Evolutionary conservation across 164 flowering plant genomes (phyloP), one percentile per base, ranked within the genome.

Genomic region (Hamamelis virginiana): DNA sequence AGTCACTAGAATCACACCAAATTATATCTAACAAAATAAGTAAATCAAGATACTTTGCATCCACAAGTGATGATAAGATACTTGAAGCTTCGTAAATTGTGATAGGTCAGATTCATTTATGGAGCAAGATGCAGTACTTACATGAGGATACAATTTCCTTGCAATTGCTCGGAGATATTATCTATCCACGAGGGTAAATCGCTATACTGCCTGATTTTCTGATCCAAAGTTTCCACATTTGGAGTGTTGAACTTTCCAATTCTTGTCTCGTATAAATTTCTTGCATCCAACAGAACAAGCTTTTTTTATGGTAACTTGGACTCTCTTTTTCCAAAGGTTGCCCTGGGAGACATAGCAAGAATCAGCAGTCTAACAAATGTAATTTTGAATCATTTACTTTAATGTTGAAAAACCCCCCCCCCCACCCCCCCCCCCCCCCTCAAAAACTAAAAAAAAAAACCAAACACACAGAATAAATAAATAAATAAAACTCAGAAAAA

Each of bases 201-300:
- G 81, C 98, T 92, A 67, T 92, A 94, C 76, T 94, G 98, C 77
- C 98, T 84, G 74, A 91, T 89, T 78, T 76, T 73, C 11, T 96
- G 98, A 82, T 94, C 97, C 81, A 94, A 63, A 48, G 97, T 94
- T 67, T 88, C 84, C 69, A 89, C 92, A 68, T 77, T 70, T 64
- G 94, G 85, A 59, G 82, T 67, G 21, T 80, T 59, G 44, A 92
- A 94, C 85, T 86, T 92, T 76, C 98, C 98, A 64, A 94, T 91
- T 83, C 98, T 85, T 51, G 98, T 92, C 82, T 94, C 98, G 68
- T 94, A 94, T 43, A 92, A 73, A 72, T 94, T 94, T 72, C 98
- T 87, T 44, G 98, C 97, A 85, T 94, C 98, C 76, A 94, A 76
- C 27, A 94, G 71, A 72, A 92, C 74, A 75, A 89, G 68, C n/a